phyloP scores from a whole-genome alignment of 768 basidiomycete species.

The Rhodotorula toruloides region DNA sequence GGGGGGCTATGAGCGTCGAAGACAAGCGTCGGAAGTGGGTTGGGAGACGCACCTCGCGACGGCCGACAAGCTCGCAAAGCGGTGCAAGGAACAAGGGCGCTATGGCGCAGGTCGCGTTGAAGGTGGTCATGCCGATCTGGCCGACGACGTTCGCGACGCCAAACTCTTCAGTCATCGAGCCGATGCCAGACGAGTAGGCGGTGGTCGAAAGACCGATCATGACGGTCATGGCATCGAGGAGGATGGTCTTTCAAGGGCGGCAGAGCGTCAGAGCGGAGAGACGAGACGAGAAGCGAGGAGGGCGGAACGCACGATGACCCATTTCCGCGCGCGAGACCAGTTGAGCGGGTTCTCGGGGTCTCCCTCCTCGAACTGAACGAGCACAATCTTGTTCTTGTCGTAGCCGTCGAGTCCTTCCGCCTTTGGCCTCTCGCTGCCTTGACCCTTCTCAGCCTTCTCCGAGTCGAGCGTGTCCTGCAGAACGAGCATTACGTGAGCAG shows the following conservation, averaged over 20 bases:
- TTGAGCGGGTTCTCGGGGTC: constrained; percentile 40
- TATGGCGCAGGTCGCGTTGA: too few species aligned
- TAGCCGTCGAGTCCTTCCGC: background rate
- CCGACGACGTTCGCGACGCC: constrained; percentile 35
- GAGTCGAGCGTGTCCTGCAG: too few species aligned
- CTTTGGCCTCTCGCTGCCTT: background rate
- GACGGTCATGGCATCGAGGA: constrained; percentile 35
- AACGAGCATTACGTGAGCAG: too few species aligned
- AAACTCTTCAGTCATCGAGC: constrained; percentile 37
- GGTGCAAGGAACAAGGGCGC: background rate
- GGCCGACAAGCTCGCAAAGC: constrained; percentile 31
- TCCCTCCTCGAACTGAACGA: constrained; percentile 39
- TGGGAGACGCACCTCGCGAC: too few species aligned
- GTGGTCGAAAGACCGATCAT: constrained; percentile 38
- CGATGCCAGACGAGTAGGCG: constrained; percentile 34
- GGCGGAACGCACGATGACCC: constrained; percentile 19
- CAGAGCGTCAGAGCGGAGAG: background rate
- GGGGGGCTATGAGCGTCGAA: constrained; percentile 29
- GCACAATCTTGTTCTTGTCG: constrained; percentile 33
- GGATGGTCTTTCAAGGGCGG: constrained; percentile 13
- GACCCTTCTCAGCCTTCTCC: background rate
- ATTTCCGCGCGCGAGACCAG: constrained; percentile 22
- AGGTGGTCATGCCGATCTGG: constrained; percentile 29
- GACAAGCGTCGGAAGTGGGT: constrained; percentile 27
- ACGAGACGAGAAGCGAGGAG: too few species aligned